A percentile compares a stretch with the other conserved stretches of the same genome.
Conservation (phyloP, 768 basidiomycete genomes). For the Gautieria morchelliformis region DNA sequence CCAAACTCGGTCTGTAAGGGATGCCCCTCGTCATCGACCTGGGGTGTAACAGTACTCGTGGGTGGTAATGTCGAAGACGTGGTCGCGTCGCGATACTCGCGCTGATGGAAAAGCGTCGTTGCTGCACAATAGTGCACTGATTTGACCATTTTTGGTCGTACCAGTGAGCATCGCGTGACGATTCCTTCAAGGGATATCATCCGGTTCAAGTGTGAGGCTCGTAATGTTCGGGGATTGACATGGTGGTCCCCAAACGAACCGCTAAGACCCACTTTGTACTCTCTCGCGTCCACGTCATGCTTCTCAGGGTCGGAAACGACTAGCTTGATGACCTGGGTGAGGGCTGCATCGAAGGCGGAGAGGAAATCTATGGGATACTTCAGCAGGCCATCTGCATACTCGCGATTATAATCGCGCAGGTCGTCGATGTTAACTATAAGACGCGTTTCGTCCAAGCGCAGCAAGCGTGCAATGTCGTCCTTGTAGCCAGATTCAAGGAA, state of each 20-base stretch:
- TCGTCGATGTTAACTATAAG: conserved; percentile 95
- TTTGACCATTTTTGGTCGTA: conserved; percentile 96
- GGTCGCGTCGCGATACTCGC: conserved; percentile 89
- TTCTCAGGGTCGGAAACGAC: conserved; percentile 63
- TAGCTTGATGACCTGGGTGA: conserved; percentile 61
- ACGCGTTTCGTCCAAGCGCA: conserved; percentile 74
- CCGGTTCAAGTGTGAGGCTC: conserved; percentile 81
- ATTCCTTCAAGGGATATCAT: conserved; percentile 98
- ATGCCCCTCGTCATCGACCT: conserved; percentile 85
- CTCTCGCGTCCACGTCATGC: conserved; percentile 67
- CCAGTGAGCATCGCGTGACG: conserved; percentile 94
- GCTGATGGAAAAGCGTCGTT: conserved; percentile 72
- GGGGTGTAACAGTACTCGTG: conserved; percentile 78
- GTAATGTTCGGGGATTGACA: conserved; percentile 87
- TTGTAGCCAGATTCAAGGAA: conserved; percentile 80
- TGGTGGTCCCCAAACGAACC: conserved; percentile 99
- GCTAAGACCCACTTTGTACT: conserved; percentile 81
- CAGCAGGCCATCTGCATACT: conserved; percentile 79
- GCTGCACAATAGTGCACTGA: conserved; percentile 94
- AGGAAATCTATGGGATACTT: conserved; percentile 82
- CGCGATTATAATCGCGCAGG: conserved; percentile 84
- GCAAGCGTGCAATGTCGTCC: conserved; percentile 74
- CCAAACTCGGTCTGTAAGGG: conserved; percentile 89
- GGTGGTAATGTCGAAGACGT: conserved; percentile 81
- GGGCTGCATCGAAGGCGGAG: conserved; percentile 83